A percentile compares a stretch with the other conserved stretches of the same genome.
These are phyloP conservation scores for Podaxis carcinomalis DNA, from an alignment of 768 basidiomycete species.

Conservation along the genomic window DNA sequence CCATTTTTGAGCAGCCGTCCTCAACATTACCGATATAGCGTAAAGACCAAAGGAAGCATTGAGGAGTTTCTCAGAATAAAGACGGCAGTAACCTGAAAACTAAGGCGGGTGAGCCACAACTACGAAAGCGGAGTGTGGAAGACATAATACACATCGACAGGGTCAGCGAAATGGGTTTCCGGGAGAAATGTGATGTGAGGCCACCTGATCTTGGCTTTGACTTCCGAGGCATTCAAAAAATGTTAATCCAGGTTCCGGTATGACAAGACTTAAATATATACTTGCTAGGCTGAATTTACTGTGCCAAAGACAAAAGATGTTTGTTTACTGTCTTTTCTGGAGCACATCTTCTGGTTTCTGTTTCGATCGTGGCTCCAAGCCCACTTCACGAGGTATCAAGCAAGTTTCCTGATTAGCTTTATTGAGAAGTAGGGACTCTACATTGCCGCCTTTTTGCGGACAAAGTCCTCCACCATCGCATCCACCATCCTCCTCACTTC, in stretches of 20 bases:
- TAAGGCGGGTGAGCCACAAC: constrained; percentile 19
- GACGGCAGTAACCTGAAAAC: constrained; percentile 74
- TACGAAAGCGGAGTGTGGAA: not conserved
- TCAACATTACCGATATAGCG: constrained; percentile 56
- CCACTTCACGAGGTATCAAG: not conserved
- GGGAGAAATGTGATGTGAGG: constrained; percentile 57
- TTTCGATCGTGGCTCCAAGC: not conserved
- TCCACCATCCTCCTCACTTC: constrained; percentile 49
- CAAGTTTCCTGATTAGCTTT: not conserved
- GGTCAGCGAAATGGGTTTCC: constrained; percentile 54
- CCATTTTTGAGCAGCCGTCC: constrained; percentile 74
- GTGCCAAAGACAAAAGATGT: not conserved
- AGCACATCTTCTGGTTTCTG: too few species aligned
- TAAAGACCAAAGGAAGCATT: constrained; percentile 53
- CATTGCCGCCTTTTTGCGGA: not conserved
- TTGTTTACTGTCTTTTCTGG: not conserved
- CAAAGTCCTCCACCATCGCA: constrained; percentile 22
- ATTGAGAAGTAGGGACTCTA: not conserved
- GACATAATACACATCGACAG: constrained; percentile 47
- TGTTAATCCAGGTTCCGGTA: too few species aligned
- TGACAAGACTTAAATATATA: not conserved
- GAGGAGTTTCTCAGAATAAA: constrained; percentile 77
- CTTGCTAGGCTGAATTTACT: not conserved
- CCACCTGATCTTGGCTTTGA: constrained; percentile 52
- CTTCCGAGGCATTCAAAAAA: not conserved